Percentiles rank a stretch among this genome's conserved stretches.
These are phyloP conservation scores for Thermoascus crustaceus DNA, from an alignment of 2,329 filamentous ascomycete genomes.

Conservation along the genomic window DNA sequence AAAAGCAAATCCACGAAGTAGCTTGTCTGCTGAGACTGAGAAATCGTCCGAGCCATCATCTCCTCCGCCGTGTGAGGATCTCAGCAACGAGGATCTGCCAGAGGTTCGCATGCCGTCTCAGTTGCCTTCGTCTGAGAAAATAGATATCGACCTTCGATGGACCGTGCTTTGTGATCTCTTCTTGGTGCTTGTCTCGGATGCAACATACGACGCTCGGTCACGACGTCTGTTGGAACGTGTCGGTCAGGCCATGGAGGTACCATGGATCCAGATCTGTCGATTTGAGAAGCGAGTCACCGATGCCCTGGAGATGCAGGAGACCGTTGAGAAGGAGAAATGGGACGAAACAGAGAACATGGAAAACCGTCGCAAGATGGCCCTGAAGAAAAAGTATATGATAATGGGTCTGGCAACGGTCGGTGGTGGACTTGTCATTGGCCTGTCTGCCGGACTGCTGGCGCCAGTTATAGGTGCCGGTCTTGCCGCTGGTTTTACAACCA, in stretches of 20 bases:
- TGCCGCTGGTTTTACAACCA: slow-evolving; percentile 88
- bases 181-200: slow-evolving; percentile 91
- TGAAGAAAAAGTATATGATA: slow-evolving; percentile 79
- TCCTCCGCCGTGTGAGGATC: slow-evolving; percentile 49
- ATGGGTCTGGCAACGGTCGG: slow-evolving; percentile 97
- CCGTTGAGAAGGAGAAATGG: slow-evolving; percentile 92
- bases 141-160: slow-evolving; percentile 95
- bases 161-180: slow-evolving; percentile 95
- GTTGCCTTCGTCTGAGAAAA: slow-evolving; percentile 68
- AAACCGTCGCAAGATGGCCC: slow-evolving; percentile 66
- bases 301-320: slow-evolving; percentile 94
- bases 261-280: slow-evolving; percentile 87
- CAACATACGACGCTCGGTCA: slow-evolving; percentile 83
- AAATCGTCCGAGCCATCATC: slow-evolving; percentile 41
- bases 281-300: slow-evolving; percentile 98
- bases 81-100: slow-evolving; percentile 62
- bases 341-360: slow-evolving; percentile 95
- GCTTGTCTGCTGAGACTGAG: slow-evolving; percentile 28
- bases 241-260: slow-evolving; percentile 68
- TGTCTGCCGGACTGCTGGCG: slow-evolving; percentile 84
- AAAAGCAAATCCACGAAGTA: slow-evolving; percentile 17
- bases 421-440: slow-evolving; percentile 85
- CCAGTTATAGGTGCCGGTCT: slow-evolving; percentile 91
- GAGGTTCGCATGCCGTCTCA: slow-evolving; percentile 77
- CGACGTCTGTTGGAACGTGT: slow-evolving; percentile 76